Conservation (phyloP, 306 rosid genomes). For the Malus fusca region DNA sequence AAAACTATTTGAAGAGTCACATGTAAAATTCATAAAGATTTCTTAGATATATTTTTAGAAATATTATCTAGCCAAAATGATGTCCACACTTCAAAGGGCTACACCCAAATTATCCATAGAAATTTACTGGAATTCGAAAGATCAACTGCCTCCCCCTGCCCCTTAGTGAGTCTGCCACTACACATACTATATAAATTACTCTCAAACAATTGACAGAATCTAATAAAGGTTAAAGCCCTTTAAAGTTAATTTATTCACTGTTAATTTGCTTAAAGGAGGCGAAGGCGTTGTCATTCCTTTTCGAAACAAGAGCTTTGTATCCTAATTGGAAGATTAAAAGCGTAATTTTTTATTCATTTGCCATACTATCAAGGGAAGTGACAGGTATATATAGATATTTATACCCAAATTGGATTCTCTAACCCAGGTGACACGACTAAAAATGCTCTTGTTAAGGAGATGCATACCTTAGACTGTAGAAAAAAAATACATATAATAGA, state of each 20-base stretch:
- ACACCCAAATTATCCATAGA: no score
- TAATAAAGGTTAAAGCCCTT: not conserved
- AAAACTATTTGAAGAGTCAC: no score
- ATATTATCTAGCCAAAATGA: no score
- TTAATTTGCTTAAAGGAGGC: not conserved
- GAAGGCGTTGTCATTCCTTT: not conserved
- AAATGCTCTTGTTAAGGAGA: not conserved
- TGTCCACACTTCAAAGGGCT: no score
- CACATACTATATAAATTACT: no score
- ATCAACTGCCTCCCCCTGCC: no score
- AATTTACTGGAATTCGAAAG: accelerated
- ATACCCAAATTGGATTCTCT: not conserved
- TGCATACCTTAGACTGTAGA: not conserved
- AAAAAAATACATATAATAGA: no score
- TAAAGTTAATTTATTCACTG: not conserved
- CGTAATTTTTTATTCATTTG: not conserved
- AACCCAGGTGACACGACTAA: not conserved
- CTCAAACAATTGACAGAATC: not conserved
- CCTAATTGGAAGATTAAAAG: conserved; percentile 4
- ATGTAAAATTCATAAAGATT: no score
- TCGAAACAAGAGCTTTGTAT: not conserved
- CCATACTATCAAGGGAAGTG: not conserved
- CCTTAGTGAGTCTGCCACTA: no score
- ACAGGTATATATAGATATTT: not conserved
- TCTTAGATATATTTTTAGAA: no score